These are phyloP conservation scores for Trichoderma erinaceum DNA, from an alignment of 495 filamentous ascomycete species.

Conservation along the genomic window DNA sequence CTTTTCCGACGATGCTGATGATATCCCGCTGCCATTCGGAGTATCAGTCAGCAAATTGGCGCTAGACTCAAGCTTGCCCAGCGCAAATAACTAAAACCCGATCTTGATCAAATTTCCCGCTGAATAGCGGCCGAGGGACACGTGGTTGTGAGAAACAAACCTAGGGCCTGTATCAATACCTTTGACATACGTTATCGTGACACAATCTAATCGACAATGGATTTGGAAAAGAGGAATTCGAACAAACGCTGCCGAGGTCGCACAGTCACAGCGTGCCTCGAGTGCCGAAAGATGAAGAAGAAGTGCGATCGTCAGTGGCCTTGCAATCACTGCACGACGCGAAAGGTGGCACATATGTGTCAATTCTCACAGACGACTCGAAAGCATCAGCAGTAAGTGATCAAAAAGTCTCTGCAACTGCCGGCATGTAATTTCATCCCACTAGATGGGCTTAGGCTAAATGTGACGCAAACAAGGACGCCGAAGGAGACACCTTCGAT, in stretches of 20 bases:
- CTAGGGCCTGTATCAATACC: neutral
- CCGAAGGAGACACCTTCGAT: neutral
- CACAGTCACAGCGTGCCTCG: neutral
- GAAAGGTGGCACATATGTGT: slow-evolving; percentile 38
- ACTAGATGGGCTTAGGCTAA: neutral
- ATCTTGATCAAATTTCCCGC: neutral
- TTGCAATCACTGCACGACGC: slow-evolving; percentile 39
- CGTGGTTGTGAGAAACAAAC: neutral
- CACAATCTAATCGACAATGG: neutral
- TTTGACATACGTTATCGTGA: neutral
- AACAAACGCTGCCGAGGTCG: neutral
- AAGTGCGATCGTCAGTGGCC: slow-evolving; percentile 41
- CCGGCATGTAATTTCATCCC: neutral
- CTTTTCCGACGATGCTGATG: neutral
- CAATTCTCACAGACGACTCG: slow-evolving; percentile 23
- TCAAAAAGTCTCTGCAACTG: neutral
- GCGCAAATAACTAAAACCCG: neutral
- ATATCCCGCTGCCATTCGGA: neutral
- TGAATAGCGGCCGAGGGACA: neutral
- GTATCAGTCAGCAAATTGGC: slow-evolving; percentile 1
- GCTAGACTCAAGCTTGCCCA: neutral
- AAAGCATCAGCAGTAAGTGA: neutral
- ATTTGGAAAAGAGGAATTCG: neutral
- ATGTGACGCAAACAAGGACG: neutral
- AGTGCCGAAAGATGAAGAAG: slow-evolving; percentile 9